A percentile compares a stretch with the other conserved stretches of the same genome.
These are phyloP conservation scores for Pisolithus marmoratus DNA, from an alignment of 768 basidiomycete genomes.

Conservation along the genomic window DNA sequence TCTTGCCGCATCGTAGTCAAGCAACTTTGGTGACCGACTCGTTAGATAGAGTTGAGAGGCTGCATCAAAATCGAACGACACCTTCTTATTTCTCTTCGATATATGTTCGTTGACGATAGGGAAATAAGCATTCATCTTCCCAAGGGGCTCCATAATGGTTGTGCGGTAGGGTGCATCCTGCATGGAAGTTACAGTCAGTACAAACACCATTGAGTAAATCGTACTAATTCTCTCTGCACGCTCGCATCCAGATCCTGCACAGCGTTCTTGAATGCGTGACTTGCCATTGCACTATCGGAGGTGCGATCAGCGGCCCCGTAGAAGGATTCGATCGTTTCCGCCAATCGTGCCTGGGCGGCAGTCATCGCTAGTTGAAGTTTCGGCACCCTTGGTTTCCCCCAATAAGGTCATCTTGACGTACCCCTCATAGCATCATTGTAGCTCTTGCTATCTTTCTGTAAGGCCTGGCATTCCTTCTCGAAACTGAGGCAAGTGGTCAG, in stretches of 20 bases:
- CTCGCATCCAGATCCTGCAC: conserved; percentile 90
- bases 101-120: conserved; percentile 93
- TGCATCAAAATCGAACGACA: conserved; percentile 21
- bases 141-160: conserved; percentile 90
- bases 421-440: conserved; percentile 95
- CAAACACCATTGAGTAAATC: conserved; percentile 23
- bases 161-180: conserved; percentile 94
- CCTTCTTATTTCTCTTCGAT: conserved; percentile 94
- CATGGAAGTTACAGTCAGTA: neutral
- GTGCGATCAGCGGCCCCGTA: conserved; percentile 80
- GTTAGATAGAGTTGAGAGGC: neutral
- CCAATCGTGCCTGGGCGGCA: conserved; percentile 84
- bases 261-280: conserved; percentile 92
- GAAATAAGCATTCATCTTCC: conserved; percentile 96
- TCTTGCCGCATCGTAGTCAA: conserved; percentile 93
- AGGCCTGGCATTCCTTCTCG: conserved; percentile 90
- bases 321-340: conserved; percentile 90
- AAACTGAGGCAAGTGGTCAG: conserved; percentile 44
- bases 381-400: neutral
- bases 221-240: conserved; percentile 78
- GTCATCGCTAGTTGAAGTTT: conserved; percentile 69
- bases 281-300: conserved; percentile 93
- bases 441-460: conserved; percentile 94
- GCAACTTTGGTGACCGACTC: conserved; percentile 48
- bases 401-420: conserved; percentile 29